Evolutionary conservation across 2,329 filamentous ascomycete genomes (phyloP).

Genomic region (Penicillium capsulatum): DNA sequence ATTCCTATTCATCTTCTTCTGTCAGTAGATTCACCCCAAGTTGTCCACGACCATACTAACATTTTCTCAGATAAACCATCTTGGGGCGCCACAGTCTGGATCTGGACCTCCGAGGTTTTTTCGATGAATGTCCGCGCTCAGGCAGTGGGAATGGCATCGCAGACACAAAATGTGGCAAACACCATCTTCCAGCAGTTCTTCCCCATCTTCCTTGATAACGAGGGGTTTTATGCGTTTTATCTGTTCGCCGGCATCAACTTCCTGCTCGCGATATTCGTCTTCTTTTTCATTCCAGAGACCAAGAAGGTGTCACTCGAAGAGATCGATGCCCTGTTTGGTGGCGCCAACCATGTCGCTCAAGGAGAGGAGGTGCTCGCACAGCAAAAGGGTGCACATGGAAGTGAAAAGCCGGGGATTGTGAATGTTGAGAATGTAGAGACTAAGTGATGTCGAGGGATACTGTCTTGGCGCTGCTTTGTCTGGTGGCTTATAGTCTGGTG

Average conservation of each 20-base stretch:
- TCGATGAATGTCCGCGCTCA: conserved; percentile 69
- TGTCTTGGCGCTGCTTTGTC: background rate
- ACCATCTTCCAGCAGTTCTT: conserved; percentile 67
- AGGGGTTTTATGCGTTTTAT: conserved; percentile 54
- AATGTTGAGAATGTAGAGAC: conserved; percentile 21
- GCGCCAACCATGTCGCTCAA: conserved; percentile 34
- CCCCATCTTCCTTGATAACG: conserved; percentile 61
- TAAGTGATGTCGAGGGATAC: conserved; percentile 2
- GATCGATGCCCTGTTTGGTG: conserved; percentile 38
- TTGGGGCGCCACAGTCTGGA: conserved; percentile 67
- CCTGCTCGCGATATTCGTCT: conserved; percentile 49
- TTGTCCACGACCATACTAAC: conserved; percentile 10
- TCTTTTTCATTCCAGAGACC: conserved; percentile 52
- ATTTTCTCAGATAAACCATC: conserved; percentile 57
- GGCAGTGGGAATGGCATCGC: conserved; percentile 63
- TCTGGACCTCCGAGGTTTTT: conserved; percentile 67
- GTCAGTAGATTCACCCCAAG: conserved; percentile 12
- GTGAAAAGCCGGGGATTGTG: conserved; percentile 20
- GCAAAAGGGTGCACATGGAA: conserved; percentile 19
- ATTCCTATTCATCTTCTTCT: conserved; percentile 58
- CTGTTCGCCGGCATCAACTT: conserved; percentile 53
- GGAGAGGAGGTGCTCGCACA: conserved; percentile 31
- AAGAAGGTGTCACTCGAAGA: conserved; percentile 42
- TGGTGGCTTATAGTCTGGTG: no score
- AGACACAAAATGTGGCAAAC: conserved; percentile 62